Conservation (phyloP, 208 protist genomes). For the Trypanosoma avium region DNA sequence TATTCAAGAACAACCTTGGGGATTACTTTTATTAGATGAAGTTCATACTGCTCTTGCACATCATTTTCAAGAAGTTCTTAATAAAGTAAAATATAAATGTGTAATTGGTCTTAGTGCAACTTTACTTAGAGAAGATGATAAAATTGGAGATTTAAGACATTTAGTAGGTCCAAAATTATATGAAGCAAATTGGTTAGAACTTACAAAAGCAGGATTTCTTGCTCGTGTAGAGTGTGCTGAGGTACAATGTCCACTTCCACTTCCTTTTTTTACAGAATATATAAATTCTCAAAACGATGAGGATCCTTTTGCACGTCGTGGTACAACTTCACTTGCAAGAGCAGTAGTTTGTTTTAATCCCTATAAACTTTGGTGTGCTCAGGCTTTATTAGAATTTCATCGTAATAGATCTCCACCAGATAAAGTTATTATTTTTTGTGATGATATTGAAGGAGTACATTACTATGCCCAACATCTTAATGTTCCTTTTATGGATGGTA, state of each 20-base stretch:
- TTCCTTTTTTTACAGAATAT: constrained; percentile 66
- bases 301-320: constrained; percentile 7
- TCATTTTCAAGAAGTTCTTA: constrained; percentile 96
- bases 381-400: constrained; percentile 96
- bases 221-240: constrained; percentile 98
- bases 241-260: constrained; percentile 97
- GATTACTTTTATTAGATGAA: constrained; percentile 99
- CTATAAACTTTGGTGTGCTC: constrained; percentile 89
- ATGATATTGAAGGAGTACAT: constrained; percentile 81
- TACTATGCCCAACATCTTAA: constrained; percentile 84
- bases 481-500: constrained; percentile 86
- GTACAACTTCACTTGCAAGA: constrained; percentile 13
- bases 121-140: constrained; percentile 97
- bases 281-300: constrained; percentile 10
- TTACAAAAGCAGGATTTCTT: constrained; percentile 95
- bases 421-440: constrained; percentile 93
- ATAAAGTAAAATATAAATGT: constrained; percentile 94
- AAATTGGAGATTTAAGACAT: constrained; percentile 96
- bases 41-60: constrained; percentile 98
- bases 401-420: constrained; percentile 89
- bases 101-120: constrained; percentile 99
- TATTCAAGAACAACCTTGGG: constrained; percentile 91
- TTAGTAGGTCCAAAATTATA: constrained; percentile 99
- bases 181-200: constrained; percentile 99
- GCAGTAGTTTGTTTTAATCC: constrained; percentile 86